Conservation (phyloP, 2,329 filamentous ascomycete genomes). For the Alternaria triticimaculans region DNA sequence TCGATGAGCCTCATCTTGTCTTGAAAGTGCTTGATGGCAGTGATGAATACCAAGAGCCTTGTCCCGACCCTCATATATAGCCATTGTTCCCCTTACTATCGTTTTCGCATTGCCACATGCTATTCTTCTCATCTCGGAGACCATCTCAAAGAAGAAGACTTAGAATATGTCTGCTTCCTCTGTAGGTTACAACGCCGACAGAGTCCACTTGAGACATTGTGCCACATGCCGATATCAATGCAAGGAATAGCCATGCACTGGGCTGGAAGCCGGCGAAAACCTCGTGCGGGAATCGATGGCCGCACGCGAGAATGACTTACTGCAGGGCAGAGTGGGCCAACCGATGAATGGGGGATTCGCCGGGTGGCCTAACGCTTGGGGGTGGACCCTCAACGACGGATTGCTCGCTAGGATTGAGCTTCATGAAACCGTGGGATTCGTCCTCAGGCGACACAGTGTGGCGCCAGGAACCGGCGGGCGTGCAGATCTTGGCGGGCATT, state of each 20-base stretch:
- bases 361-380: background rate
- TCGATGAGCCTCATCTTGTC: conserved; percentile 12
- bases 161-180: background rate
- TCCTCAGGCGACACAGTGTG: background rate
- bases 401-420: background rate
- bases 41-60: background rate
- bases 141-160: conserved; percentile 2
- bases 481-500: background rate
- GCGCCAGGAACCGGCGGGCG: background rate
- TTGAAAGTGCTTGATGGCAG: background rate
- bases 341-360: conserved; percentile 1
- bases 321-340: conserved; percentile 7
- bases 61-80: conserved; percentile 5
- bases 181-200: conserved; percentile 7
- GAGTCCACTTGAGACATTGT: conserved; percentile 1
- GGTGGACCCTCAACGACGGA: background rate
- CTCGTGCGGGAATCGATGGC: conserved; percentile 1
- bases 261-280: conserved; percentile 3
- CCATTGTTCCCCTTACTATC: background rate
- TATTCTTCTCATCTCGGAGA: conserved; percentile 7
- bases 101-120: conserved; percentile 3
- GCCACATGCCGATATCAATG: background rate
- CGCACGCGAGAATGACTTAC: background rate
- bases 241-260: conserved; percentile 6
- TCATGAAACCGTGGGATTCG: background rate